Evolutionary conservation across 1,284 basidiomycete genomes (phyloP).

Genomic region (Takashimella tepidaria): DNA sequence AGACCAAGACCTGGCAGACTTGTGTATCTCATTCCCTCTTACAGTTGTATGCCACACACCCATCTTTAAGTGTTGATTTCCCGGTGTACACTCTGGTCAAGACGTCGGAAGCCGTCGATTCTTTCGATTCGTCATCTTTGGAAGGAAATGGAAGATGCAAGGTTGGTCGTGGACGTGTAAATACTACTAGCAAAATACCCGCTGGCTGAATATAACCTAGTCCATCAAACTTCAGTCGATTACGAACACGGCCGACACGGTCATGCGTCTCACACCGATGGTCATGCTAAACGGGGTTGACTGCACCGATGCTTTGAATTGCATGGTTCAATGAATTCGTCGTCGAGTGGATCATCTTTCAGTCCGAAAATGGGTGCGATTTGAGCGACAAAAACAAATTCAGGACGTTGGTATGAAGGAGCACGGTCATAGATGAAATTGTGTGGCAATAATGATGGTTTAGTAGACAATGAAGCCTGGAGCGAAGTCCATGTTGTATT

Average conservation of each 20-base stretch:
- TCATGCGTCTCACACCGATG: neutral
- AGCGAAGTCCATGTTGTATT: too few species aligned
- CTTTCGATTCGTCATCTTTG: neutral
- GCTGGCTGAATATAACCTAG: neutral
- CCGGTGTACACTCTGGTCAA: neutral
- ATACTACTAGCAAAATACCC: too few species aligned
- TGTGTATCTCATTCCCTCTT: neutral
- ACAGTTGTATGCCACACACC: neutral
- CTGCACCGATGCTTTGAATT: neutral
- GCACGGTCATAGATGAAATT: too few species aligned
- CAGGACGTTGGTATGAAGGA: neutral
- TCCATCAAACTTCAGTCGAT: neutral
- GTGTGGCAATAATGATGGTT: too few species aligned
- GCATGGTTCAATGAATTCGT: neutral
- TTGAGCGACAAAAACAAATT: neutral
- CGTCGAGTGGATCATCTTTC: neutral
- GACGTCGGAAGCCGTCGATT: neutral
- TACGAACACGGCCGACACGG: neutral
- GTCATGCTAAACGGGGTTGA: neutral
- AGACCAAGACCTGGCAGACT: neutral
- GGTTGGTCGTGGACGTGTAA: too few species aligned
- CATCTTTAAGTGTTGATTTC: neutral
- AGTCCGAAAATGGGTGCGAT: neutral
- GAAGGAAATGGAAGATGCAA: neutral
- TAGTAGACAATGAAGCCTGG: too few species aligned